Conservation (phyloP, 257 asterid genomes). For the Echium plantagineum region DNA sequence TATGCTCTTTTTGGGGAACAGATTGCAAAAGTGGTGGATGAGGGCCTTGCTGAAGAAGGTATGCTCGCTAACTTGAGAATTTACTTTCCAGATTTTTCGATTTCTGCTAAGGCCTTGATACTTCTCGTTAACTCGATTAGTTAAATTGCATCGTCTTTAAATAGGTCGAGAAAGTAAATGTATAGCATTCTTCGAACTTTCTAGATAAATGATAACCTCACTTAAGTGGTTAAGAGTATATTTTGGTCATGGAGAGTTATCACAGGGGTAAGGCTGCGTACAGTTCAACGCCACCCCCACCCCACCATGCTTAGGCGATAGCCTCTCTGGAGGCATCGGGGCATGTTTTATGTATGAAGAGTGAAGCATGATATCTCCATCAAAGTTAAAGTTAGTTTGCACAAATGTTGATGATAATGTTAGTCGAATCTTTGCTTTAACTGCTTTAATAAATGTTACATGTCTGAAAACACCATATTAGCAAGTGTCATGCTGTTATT, state of each 20-base stretch:
- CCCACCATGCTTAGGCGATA: no score
- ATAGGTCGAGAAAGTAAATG: neutral
- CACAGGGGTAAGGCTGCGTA: no score
- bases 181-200: no score
- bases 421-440: no score
- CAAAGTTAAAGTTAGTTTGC: no score
- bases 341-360: neutral
- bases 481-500: no score
- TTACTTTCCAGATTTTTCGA: neutral
- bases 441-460: no score
- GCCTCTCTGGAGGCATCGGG: no score
- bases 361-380: neutral
- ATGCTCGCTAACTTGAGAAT: constrained; percentile 8
- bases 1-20: constrained; percentile 24
- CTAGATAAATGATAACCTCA: no score
- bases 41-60: constrained; percentile 66
- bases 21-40: constrained; percentile 86
- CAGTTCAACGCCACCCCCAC: no score
- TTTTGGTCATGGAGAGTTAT: neutral
- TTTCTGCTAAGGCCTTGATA: neutral
- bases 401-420: no score
- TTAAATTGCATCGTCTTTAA: neutral
- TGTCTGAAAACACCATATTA: no score
- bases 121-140: neutral
- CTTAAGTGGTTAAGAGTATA: neutral